These are phyloP conservation scores for Boletellus deceptivus DNA, from an alignment of 1,284 basidiomycete species.

Conservation along the genomic window DNA sequence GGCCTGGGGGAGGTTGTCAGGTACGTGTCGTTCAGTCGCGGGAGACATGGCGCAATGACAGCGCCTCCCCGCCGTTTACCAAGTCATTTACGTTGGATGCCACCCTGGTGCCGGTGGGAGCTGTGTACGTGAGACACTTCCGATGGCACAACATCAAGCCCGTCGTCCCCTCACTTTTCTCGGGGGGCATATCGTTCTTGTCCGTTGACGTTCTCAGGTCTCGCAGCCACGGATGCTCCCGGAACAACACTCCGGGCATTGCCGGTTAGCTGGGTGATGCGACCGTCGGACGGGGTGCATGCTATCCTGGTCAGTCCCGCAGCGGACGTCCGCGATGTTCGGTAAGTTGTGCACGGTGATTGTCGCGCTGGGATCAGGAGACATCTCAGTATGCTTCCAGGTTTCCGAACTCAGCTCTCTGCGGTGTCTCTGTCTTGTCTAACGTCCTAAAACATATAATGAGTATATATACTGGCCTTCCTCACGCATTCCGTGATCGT, in stretches of 20 bases:
- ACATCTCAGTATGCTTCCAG: background rate
- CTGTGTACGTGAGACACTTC: too few relatives aligned
- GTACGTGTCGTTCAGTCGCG: background rate
- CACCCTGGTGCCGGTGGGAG: too few relatives aligned
- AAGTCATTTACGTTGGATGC: too few relatives aligned
- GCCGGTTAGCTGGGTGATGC: background rate
- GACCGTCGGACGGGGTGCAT: background rate
- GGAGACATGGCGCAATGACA: background rate
- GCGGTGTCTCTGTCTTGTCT: background rate
- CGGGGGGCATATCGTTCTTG: too few relatives aligned
- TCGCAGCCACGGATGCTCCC: background rate
- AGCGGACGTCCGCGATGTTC: conserved; percentile 1
- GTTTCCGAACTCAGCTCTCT: background rate
- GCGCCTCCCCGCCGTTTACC: background rate
- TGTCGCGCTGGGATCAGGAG: background rate
- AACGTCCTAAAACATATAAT: background rate
- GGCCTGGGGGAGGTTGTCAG: background rate
- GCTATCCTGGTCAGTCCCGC: too few relatives aligned
- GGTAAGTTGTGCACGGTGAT: conserved; percentile 2
- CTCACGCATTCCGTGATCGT: background rate
- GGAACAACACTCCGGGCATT: background rate
- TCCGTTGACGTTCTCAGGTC: background rate
- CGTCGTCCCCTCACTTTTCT: too few relatives aligned
- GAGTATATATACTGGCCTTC: background rate
- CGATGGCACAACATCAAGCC: too few relatives aligned